A percentile compares a stretch with the other conserved stretches of the same genome.
Conservation (phyloP, 2,329 filamentous ascomycete genomes). For the Aspergillus sp. region DNA sequence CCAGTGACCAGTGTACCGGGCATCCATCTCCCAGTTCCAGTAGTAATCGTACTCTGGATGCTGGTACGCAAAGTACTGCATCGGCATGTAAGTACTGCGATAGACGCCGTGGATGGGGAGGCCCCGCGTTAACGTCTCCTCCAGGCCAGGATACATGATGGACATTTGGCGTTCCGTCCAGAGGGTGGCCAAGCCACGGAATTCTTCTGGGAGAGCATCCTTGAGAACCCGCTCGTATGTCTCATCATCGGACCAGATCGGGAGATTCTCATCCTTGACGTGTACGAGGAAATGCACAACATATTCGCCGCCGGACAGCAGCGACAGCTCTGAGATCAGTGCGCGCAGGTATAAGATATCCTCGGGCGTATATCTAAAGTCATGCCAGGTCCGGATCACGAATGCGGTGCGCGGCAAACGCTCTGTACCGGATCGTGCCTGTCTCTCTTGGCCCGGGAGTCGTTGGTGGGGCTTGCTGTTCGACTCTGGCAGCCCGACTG, state of each 20-base stretch:
- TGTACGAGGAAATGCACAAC: conserved; percentile 80
- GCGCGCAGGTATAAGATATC: conserved; percentile 79
- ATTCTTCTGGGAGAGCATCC: conserved; percentile 73
- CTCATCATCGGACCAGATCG: conserved; percentile 77
- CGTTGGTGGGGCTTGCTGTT: conserved; percentile 15
- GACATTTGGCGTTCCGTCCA: conserved; percentile 96
- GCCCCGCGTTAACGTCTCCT: conserved; percentile 70
- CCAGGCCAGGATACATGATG: conserved; percentile 81
- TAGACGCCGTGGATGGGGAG: conserved; percentile 89
- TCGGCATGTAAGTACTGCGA: conserved; percentile 86
- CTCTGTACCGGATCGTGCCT: conserved; percentile 22
- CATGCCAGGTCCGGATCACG: conserved; percentile 76
- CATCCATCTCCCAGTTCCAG: conserved; percentile 89
- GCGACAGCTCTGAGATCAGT: conserved; percentile 72
- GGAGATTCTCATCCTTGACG: conserved; percentile 74
- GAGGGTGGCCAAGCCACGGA: conserved; percentile 81
- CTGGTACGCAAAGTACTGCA: conserved; percentile 85
- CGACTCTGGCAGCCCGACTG: conserved; percentile 25
- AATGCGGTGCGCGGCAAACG: conserved; percentile 64
- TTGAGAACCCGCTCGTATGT: conserved; percentile 72
- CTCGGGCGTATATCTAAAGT: conserved; percentile 75
- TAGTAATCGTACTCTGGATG: conserved; percentile 78
- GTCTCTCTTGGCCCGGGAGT: conserved; percentile 16
- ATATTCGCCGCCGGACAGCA: conserved; percentile 80
- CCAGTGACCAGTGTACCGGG: conserved; percentile 75